Base-by-base conservation (phyloP, 768 basidiomycete species). In the Russula sp. region DNA sequence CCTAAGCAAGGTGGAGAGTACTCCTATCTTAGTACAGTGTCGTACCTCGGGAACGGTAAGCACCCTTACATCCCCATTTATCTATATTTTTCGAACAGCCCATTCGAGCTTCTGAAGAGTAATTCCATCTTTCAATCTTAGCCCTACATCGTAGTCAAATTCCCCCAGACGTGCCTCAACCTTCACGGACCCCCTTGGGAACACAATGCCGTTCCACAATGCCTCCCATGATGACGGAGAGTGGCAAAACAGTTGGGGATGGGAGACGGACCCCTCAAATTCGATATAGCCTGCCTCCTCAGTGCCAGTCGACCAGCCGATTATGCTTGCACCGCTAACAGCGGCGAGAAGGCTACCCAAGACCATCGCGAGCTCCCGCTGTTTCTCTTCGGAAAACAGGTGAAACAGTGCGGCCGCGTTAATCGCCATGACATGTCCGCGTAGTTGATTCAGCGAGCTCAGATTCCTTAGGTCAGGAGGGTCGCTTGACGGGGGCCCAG, bases 321-420 rank as follows among this genome's bases (percentile, higher is more conserved):
- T 78, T 51, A 83, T 76, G 22, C 78, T 67, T 2, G 81, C 81
- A 1, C 82, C 83, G 1, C 76, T 74, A 16, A 69, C 68, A 3
- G 76, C 75, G 1, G 77, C 73, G 18, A 83, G 74, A 10, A 83
- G 70, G 13, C 74, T 73, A 3, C 77, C 79, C 22, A 82, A 66
- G 10, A 71, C 70, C 32, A 69, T 70, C 4, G 79, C 82, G 51
- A 84, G 71, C 40, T 76, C 68, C 14, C 69, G 63, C 65, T 84
- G 82, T 37, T 74, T 57, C 18, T 65, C 72, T 62, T 78, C 73
- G 58, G 68, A 63, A 69, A 84, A 84, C 32, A 83, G 70, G 70
- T 77, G 74, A 65, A 86, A 84, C 68, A 85, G 71, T 6, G 79
- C 72, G 14, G 78, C 73, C 1, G 78, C 77, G 65, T 84, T 78